Conservation (phyloP, 2,329 filamentous ascomycete species). For the Intubia oerlemansii region DNA sequence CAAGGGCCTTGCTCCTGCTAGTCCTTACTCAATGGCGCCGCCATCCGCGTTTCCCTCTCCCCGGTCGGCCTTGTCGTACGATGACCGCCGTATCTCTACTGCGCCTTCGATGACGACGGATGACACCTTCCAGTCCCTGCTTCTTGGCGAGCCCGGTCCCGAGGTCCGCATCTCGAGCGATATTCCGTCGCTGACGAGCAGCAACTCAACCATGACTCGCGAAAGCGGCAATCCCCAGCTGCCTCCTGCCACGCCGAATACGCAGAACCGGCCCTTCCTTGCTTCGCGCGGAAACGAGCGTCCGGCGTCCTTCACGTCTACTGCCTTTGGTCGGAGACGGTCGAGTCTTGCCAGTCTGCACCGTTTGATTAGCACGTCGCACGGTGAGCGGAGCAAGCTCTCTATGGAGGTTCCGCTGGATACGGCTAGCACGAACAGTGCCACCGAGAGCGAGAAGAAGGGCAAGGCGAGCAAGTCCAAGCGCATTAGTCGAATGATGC, state of each 20-base stretch:
- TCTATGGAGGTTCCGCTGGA: slow-evolving; percentile 43
- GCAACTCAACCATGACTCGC: slow-evolving; percentile 55
- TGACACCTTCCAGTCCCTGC: slow-evolving; percentile 48
- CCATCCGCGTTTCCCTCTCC: slow-evolving; percentile 45
- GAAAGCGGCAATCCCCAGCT: slow-evolving; percentile 32
- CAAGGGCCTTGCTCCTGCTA: slow-evolving; percentile 23
- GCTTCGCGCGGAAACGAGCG: slow-evolving; percentile 28
- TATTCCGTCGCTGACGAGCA: slow-evolving; percentile 54
- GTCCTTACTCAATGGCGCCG: slow-evolving; percentile 42
- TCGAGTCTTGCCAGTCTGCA: slow-evolving; percentile 60
- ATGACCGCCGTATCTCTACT: slow-evolving; percentile 52
- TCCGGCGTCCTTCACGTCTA: slow-evolving; percentile 38
- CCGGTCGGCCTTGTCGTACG: slow-evolving; percentile 45
- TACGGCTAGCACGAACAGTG: slow-evolving; percentile 8
- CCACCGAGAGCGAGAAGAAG: slow-evolving; percentile 29
- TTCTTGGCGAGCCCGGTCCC: slow-evolving; percentile 53
- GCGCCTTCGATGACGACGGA: slow-evolving; percentile 55
- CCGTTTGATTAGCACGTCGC: slow-evolving; percentile 52
- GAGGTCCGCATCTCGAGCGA: slow-evolving; percentile 49
- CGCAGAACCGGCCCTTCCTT: slow-evolving; percentile 25
- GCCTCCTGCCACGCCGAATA: slow-evolving; percentile 2
- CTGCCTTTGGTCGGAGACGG: slow-evolving; percentile 45
- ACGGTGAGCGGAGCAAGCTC: slow-evolving; percentile 55
- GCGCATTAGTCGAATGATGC: slow-evolving; percentile 52
- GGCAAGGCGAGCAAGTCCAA: slow-evolving; percentile 43